These are phyloP conservation scores for Teratosphaeriaceae sp. DNA, from an alignment of 2,329 filamentous ascomycete species.

Conservation along the genomic window DNA sequence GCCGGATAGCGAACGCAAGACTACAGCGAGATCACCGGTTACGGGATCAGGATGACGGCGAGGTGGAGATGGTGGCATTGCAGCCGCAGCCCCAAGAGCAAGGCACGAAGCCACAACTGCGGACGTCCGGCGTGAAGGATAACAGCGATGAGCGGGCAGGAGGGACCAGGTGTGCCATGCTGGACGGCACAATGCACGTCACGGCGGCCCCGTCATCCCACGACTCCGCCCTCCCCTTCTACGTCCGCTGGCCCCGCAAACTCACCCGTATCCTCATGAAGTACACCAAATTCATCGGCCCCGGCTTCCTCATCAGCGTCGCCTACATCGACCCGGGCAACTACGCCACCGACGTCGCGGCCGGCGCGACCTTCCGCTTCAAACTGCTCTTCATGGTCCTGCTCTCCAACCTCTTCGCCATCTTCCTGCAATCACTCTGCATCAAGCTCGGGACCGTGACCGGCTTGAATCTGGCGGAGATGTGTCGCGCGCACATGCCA, in stretches of 20 bases:
- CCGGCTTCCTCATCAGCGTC: constrained; percentile 56
- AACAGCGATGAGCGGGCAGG: constrained; percentile 4
- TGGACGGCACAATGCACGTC: constrained; percentile 16
- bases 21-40: constrained; percentile 41
- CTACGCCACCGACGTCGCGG: constrained; percentile 64
- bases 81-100: constrained; percentile 8
- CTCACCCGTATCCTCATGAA: constrained; percentile 9
- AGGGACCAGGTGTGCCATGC: constrained; percentile 19
- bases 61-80: constrained; percentile 13
- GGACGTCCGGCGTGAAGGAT: neutral
- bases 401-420: constrained; percentile 63
- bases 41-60: constrained; percentile 24
- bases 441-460: constrained; percentile 51
- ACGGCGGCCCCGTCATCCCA: constrained; percentile 6
- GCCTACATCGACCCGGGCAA: constrained; percentile 51
- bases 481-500: constrained; percentile 44
- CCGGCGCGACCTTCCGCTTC: constrained; percentile 60
- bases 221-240: neutral
- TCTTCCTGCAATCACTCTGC: constrained; percentile 61
- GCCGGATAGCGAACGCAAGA: constrained; percentile 53
- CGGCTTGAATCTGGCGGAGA: constrained; percentile 44
- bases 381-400: constrained; percentile 62
- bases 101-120: neutral
- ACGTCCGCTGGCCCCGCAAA: constrained; percentile 14
- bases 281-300: constrained; percentile 52